Evolutionary conservation across 345 rosid species (phyloP), one percentile per base, ranked within the genome.

Genomic region (Lepidium africanum): DNA sequence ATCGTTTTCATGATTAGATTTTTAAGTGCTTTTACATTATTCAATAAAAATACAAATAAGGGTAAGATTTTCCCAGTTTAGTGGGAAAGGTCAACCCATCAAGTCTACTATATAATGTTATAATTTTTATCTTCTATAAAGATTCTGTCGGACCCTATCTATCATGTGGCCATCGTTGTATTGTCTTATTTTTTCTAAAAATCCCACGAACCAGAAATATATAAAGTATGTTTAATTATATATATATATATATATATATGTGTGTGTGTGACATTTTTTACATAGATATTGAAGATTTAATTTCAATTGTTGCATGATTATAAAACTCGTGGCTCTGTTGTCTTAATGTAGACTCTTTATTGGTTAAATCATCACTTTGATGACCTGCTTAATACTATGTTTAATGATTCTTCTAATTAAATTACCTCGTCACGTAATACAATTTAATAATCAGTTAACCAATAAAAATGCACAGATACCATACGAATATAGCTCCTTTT

Each of bases 21-120:
- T 62, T 53, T 36, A 12, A 53, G 25, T 51, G 61, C 3, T 45
- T 49, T 40, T 7, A 35, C 57, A 65, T 55, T 25, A 41, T 19
- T 42, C 16, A 43, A 36, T 11, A 7, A 3, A 21, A n/a, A 58
- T 19, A 37, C 13, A 33, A 8, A 37, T 47, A 65, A 50, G 45
- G 9, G 55, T 52, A 19, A 59, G 49, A 51, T 51, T 66, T 73
- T 42, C 21, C 77, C 72, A 59, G 72, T 65, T 66, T 13, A 73
- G 77, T 73, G 77, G 77, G 72, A 73, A 65, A 67, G 43, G 77
- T 74, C 73, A 74, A 74, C 73, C 68, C 63, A 57, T 37, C 10
- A 32, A 62, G 63, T 65, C 72, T 57, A 40, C 16, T 23, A 49
- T 27, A 4, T 27, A 27, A 27, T 46, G 21, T 35, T 33, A 52